These are phyloP conservation scores for Silene coronaria DNA, from an alignment of 179 eudicot genomes.

Conservation along the genomic window DNA sequence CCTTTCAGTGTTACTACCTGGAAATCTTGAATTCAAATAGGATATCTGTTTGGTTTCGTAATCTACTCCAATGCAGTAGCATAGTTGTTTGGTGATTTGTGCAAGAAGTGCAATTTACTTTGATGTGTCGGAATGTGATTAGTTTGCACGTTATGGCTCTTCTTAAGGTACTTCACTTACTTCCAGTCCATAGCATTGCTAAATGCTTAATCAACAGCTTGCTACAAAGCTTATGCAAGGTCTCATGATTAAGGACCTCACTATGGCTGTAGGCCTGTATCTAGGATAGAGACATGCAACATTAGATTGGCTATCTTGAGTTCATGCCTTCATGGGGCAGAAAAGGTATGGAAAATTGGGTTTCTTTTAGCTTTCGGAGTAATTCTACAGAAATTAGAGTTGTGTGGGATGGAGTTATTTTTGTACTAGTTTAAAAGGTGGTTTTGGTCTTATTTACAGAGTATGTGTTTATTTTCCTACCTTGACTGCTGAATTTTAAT, in stretches of 20 bases:
- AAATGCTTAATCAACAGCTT: slow-evolving; percentile 5
- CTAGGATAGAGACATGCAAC: slow-evolving; percentile 10
- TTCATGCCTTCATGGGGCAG: background rate
- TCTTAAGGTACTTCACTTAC: background rate
- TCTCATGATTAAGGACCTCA: slow-evolving; percentile 2
- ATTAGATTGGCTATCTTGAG: background rate
- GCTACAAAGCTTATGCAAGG: slow-evolving; percentile 1
- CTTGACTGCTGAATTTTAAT: background rate
- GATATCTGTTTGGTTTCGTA: background rate
- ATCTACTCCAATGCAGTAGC: background rate
- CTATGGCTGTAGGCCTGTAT: background rate
- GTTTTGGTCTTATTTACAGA: background rate
- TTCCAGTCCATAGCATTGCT: background rate
- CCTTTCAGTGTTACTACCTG: background rate
- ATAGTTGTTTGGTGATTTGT: background rate
- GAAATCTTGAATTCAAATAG: slow-evolving; percentile 12
- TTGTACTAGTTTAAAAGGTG: background rate
- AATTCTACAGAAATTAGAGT: background rate
- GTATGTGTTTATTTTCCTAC: background rate
- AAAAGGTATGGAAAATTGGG: background rate
- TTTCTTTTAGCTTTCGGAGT: background rate
- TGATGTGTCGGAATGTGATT: background rate
- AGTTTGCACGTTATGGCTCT: background rate
- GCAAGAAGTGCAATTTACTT: background rate
- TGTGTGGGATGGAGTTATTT: background rate